Evolutionary conservation across 768 basidiomycete genomes (phyloP).

Genomic region (Phylloporus rhodoxanthus): DNA sequence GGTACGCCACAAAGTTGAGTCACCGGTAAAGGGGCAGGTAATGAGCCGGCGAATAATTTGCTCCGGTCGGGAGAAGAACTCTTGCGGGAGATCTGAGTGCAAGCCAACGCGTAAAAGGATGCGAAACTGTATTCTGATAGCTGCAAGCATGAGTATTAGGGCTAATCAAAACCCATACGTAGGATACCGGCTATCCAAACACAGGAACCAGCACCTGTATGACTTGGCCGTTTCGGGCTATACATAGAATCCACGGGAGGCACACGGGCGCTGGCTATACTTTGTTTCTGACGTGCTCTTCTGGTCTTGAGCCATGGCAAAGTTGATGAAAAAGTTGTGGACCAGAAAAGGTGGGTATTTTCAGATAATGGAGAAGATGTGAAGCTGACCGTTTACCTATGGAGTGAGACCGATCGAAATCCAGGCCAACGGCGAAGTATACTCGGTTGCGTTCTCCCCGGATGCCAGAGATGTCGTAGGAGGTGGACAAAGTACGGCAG

Average conservation of each 20-base stretch:
- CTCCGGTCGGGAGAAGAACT: neutral
- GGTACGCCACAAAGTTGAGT: neutral
- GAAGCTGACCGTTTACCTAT: neutral
- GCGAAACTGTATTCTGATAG: neutral
- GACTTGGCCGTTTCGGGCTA: neutral
- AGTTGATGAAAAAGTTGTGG: neutral
- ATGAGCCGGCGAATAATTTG: neutral
- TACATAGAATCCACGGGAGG: neutral
- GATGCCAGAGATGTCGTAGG: slow-evolving; percentile 3
- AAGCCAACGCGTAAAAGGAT: neutral
- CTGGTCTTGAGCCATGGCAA: neutral
- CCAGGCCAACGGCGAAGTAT: neutral
- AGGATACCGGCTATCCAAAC: slow-evolving; percentile 1
- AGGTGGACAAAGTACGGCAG: neutral
- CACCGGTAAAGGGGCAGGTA: neutral
- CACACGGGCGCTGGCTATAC: neutral
- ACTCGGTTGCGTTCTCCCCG: slow-evolving; percentile 3
- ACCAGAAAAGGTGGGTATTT: neutral
- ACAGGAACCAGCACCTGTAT: neutral
- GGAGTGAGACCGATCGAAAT: slow-evolving; percentile 5
- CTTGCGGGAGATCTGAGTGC: neutral
- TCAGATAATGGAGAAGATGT: too few species aligned
- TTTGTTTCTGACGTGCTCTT: neutral
- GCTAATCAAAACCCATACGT: neutral
- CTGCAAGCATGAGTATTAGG: neutral